A percentile compares a stretch with the other conserved stretches of the same genome.
Conservation (phyloP, 73 alveolate species). For the Breviolum minutum region DNA sequence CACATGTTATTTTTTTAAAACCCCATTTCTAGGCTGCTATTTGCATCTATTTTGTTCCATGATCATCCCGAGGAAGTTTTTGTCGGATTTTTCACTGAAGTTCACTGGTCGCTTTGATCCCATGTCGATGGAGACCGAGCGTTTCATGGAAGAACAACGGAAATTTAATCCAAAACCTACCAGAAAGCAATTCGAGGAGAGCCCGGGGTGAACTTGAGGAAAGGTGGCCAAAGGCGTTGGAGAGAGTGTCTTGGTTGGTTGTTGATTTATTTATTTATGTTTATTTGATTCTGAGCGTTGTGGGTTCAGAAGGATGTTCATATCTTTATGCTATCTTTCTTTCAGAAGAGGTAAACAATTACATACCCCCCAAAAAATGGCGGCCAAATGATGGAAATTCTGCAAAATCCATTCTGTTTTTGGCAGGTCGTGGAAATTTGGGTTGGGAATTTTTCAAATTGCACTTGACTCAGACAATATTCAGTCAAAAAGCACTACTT, state of each 20-base stretch:
- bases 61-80: slow-evolving; percentile 14
- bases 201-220: neutral
- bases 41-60: neutral
- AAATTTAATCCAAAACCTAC: slow-evolving; percentile 49
- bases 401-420: no score
- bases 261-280: neutral
- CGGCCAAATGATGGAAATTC: no score
- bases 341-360: neutral
- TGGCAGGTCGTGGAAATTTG: no score
- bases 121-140: slow-evolving; percentile 13
- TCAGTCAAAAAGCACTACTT: no score
- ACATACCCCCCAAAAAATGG: no score
- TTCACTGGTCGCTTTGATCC: slow-evolving; percentile 80
- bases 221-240: neutral
- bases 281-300: neutral
- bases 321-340: no score
- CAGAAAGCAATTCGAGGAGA: slow-evolving; percentile 1
- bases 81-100: slow-evolving; percentile 19
- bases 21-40: no score
- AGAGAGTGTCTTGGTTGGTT: neutral
- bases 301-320: neutral
- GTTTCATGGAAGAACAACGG: slow-evolving; percentile 45
- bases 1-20: no score
- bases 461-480: no score
- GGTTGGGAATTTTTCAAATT: no score